These are phyloP conservation scores for Trapa bicornis DNA, from an alignment of 345 rosid genomes.

Conservation along the genomic window DNA sequence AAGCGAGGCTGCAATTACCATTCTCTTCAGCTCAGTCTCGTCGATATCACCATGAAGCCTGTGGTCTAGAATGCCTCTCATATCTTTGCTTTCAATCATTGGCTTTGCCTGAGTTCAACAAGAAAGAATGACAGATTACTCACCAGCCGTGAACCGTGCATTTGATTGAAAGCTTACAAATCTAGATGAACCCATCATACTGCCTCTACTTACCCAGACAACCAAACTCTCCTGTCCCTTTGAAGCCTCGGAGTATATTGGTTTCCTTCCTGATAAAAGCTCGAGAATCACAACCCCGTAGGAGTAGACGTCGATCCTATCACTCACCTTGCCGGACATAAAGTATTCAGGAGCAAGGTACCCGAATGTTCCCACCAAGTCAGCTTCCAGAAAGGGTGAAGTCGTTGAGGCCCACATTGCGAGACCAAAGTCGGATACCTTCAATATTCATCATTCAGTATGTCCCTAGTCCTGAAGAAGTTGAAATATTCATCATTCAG, in stretches of 20 bases:
- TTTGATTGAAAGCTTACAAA: neutral
- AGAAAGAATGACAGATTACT: neutral
- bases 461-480: neutral
- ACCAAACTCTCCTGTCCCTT: constrained; percentile 77
- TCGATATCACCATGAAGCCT: constrained; percentile 35
- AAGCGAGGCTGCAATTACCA: constrained; percentile 63
- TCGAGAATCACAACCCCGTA: constrained; percentile 88
- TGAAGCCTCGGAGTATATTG: constrained; percentile 43
- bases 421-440: constrained; percentile 89
- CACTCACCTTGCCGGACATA: constrained; percentile 89
- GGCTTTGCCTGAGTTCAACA: constrained; percentile 59
- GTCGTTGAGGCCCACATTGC: constrained; percentile 73
- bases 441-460: constrained; percentile 6
- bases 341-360: constrained; percentile 97
- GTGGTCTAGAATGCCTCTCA: constrained; percentile 53
- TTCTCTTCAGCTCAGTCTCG: constrained; percentile 48
- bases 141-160: neutral
- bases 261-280: constrained; percentile 66
- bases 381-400: constrained; percentile 41
- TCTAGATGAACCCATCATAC: neutral
- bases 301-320: constrained; percentile 86
- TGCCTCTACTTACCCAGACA: constrained; percentile 63
- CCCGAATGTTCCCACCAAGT: constrained; percentile 89
- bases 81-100: constrained; percentile 40
- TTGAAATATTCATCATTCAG: neutral